phyloP scores from a whole-genome alignment of 805 yeast genomes.

The Dipodascus geniculatus region DNA sequence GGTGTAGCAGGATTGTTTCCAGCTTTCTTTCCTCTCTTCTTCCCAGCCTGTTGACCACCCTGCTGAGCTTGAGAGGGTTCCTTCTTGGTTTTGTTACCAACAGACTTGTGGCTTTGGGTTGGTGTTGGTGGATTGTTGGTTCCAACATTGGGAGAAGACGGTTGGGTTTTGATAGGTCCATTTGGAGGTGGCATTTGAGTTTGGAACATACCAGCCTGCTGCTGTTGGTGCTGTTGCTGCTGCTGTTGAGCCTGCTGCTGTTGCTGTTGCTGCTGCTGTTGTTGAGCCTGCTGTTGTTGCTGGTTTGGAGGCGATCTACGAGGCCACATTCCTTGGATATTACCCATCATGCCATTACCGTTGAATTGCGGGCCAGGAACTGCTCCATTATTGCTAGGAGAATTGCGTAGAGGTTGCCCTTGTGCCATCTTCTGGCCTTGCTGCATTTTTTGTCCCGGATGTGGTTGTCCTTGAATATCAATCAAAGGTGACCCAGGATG shows the following conservation, averaged over 20 bases:
- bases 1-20: constrained; percentile 16
- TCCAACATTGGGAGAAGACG: constrained; percentile 16
- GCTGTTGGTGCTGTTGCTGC: constrained; percentile 7
- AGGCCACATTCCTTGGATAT: constrained; percentile 6
- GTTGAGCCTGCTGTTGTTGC: constrained; percentile 9
- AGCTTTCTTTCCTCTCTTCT: constrained; percentile 17
- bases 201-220: constrained; percentile 4
- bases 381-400: constrained; percentile 15
- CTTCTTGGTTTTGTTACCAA: constrained; percentile 13
- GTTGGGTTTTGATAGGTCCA: constrained; percentile 16
- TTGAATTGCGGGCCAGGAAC: constrained; percentile 23
- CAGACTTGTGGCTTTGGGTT: constrained; percentile 13
- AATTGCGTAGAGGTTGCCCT: constrained; percentile 18
- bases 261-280: constrained; percentile 14
- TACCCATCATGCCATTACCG: constrained; percentile 18
- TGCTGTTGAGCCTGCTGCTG: constrained; percentile 12
- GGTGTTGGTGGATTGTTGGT: constrained; percentile 14
- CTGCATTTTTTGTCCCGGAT: constrained; percentile 2
- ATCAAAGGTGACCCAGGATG: constrained; percentile 19
- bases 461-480: constrained; percentile 9
- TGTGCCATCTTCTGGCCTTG: constrained; percentile 6
- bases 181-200: constrained; percentile 19
- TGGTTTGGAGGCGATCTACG: constrained; percentile 8
- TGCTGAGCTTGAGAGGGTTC: constrained; percentile 3
- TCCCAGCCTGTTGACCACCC: constrained; percentile 4